Percentiles rank a stretch among this genome's conserved stretches.
Evolutionary conservation across 2,329 filamentous ascomycete species (phyloP).

Genomic region (Phialemonium atrogriseum): DNA sequence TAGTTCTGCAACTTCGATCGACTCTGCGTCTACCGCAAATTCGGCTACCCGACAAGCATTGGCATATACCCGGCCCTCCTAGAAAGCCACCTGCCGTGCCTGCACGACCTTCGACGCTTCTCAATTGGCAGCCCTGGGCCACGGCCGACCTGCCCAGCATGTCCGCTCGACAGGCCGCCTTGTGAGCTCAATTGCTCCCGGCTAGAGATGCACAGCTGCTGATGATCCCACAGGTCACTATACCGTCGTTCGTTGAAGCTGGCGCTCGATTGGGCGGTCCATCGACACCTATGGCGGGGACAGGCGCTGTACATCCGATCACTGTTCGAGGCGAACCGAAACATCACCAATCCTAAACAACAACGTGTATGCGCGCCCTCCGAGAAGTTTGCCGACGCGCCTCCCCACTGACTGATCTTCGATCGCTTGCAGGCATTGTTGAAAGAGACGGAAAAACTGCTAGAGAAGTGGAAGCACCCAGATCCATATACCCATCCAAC

Average conservation of each 20-base stretch:
- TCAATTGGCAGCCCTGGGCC: too few species aligned
- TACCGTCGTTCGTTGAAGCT: conserved; percentile 93
- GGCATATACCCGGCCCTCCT: too few species aligned
- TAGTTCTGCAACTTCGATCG: too few species aligned
- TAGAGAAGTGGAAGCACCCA: conserved; percentile 95
- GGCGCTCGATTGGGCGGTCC: conserved; percentile 89
- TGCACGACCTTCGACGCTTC: too few species aligned
- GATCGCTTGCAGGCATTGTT: conserved; percentile 59
- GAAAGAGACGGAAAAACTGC: conserved; percentile 76
- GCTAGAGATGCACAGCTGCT: conserved; percentile 3
- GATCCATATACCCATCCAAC: conserved; percentile 87
- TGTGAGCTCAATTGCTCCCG: conserved; percentile 30
- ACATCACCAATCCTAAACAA: conserved; percentile 75
- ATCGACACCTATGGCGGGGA: conserved; percentile 87
- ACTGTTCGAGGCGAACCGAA: conserved; percentile 87
- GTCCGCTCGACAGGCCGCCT: conserved; percentile 39
- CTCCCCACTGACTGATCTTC: too few species aligned
- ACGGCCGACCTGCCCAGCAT: conserved; percentile 24
- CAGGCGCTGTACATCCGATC: conserved; percentile 94
- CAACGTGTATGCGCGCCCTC: conserved; percentile 67
- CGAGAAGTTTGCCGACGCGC: neutral
- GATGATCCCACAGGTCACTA: conserved; percentile 47
- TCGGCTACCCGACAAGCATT: too few species aligned
- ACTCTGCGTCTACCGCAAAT: too few species aligned
- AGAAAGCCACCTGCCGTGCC: too few species aligned